Percentiles rank a stretch among this genome's conserved stretches.
phyloP scores from a whole-genome alignment of 805 yeast genomes.

The Candida sonorensis region DNA sequence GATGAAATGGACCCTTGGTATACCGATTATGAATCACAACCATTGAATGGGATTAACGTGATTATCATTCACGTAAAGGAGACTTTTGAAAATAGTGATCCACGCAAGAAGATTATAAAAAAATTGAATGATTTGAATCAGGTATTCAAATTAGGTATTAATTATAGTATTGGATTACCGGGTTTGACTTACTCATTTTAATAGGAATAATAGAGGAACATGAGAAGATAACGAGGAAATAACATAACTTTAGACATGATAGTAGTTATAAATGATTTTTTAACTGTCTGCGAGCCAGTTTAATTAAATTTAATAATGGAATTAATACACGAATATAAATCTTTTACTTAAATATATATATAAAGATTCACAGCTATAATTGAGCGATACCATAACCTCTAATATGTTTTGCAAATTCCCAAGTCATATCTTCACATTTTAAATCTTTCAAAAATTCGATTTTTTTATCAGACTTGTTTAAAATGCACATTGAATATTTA shows the following conservation, averaged over 20 bases:
- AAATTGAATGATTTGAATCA: slow-evolving; percentile 23
- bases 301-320: no score
- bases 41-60: slow-evolving; percentile 38
- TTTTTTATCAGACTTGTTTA: slow-evolving; percentile 55
- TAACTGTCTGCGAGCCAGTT: no score
- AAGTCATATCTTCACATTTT: slow-evolving; percentile 67
- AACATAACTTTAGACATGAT: no score
- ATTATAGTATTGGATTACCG: slow-evolving; percentile 46
- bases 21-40: slow-evolving; percentile 17
- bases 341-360: no score
- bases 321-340: no score
- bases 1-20: slow-evolving; percentile 6
- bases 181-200: slow-evolving; percentile 39
- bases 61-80: slow-evolving; percentile 52
- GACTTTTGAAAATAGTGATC: slow-evolving; percentile 36
- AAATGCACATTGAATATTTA: slow-evolving; percentile 72
- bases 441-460: slow-evolving; percentile 52
- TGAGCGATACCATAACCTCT: slow-evolving; percentile 71
- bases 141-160: slow-evolving; percentile 32
- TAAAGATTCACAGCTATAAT: no score
- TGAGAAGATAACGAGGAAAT: no score
- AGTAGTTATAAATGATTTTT: no score
- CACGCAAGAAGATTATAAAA: slow-evolving; percentile 41
- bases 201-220: no score
- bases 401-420: slow-evolving; percentile 87